phyloP scores from a whole-genome alignment of 2,329 filamentous ascomycete genomes.

The Bimuria novae-zelandiae region DNA sequence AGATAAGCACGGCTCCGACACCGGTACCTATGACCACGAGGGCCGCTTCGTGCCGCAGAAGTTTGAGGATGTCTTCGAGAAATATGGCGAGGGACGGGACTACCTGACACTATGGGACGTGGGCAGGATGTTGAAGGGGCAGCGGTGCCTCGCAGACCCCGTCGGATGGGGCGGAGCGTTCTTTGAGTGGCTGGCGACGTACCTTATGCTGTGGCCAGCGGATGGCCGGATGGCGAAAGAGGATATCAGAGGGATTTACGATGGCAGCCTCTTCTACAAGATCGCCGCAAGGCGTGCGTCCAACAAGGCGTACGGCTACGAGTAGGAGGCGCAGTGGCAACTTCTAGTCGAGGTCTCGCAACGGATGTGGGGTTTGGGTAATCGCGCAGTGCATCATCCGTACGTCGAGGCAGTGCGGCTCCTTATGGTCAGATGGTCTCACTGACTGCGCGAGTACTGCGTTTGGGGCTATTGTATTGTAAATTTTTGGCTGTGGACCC shows the following conservation, averaged over 20 bases:
- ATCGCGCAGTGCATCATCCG: not conserved
- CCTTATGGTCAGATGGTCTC: not conserved
- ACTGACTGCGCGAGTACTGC: not conserved
- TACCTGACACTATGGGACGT: slow-evolving; percentile 49
- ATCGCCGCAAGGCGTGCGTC: slow-evolving; percentile 28
- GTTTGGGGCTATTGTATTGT: not conserved
- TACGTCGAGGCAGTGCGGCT: not conserved
- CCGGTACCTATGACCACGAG: slow-evolving; percentile 51
- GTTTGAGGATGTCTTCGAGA: slow-evolving; percentile 56
- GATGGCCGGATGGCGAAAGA: slow-evolving; percentile 63
- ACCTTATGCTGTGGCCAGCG: slow-evolving; percentile 59
- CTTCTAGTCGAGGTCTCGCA: not conserved
- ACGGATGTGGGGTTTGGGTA: not conserved
- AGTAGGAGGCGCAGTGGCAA: slow-evolving; percentile 2
- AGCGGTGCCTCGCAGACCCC: slow-evolving; percentile 48
- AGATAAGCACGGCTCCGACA: slow-evolving; percentile 52
- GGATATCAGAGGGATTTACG: slow-evolving; percentile 58
- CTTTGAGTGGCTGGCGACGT: slow-evolving; percentile 57
- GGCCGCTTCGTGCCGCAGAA: slow-evolving; percentile 53
- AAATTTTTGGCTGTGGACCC: not conserved
- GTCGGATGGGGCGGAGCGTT: slow-evolving; percentile 53
- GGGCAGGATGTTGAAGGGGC: slow-evolving; percentile 45
- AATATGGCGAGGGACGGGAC: slow-evolving; percentile 49
- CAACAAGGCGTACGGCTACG: slow-evolving; percentile 11
- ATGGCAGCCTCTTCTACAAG: slow-evolving; percentile 57